Conservation (phyloP, 768 basidiomycete species). For the Naematelia encephala region DNA sequence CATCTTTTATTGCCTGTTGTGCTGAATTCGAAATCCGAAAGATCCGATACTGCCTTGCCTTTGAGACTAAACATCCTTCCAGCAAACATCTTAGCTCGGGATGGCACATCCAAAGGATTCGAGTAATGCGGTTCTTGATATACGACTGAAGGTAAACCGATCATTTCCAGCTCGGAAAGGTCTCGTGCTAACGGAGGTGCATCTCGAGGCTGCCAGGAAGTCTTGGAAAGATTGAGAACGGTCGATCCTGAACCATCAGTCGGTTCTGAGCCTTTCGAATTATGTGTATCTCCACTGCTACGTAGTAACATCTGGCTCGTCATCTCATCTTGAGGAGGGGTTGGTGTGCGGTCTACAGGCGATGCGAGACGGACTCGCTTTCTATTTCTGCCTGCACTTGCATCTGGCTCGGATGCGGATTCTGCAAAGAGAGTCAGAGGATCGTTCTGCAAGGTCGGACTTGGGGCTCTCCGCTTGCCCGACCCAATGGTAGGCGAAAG, state of each 20-base stretch:
- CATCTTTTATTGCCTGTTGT: slow-evolving; percentile 11
- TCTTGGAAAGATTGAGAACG: slow-evolving; percentile 14
- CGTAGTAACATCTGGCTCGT: slow-evolving; percentile 1
- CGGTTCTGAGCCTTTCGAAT: slow-evolving; percentile 3
- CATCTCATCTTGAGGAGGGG: slow-evolving; percentile 7
- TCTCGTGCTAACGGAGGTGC: slow-evolving; percentile 19
- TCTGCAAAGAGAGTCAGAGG: neutral
- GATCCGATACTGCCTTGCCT: slow-evolving; percentile 59
- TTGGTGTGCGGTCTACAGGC: slow-evolving; percentile 13
- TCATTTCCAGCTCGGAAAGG: slow-evolving; percentile 49
- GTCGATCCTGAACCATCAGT: slow-evolving; percentile 19
- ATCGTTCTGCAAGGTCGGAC: slow-evolving; percentile 12
- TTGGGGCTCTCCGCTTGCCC: slow-evolving; percentile 9
- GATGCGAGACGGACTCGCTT: slow-evolving; percentile 39
- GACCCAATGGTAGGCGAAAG: neutral
- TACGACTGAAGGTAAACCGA: slow-evolving; percentile 57
- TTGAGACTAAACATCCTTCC: slow-evolving; percentile 71
- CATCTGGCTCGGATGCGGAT: neutral
- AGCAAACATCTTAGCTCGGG: slow-evolving; percentile 68
- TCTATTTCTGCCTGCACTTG: slow-evolving; percentile 9
- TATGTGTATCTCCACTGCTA: slow-evolving; percentile 9
- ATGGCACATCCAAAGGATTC: slow-evolving; percentile 65
- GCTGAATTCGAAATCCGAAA: slow-evolving; percentile 61
- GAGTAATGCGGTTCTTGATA: slow-evolving; percentile 83
- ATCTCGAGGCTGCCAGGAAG: slow-evolving; percentile 22